Conservation (phyloP, 2,329 filamentous ascomycete genomes). For the Trichoderma sp. region DNA sequence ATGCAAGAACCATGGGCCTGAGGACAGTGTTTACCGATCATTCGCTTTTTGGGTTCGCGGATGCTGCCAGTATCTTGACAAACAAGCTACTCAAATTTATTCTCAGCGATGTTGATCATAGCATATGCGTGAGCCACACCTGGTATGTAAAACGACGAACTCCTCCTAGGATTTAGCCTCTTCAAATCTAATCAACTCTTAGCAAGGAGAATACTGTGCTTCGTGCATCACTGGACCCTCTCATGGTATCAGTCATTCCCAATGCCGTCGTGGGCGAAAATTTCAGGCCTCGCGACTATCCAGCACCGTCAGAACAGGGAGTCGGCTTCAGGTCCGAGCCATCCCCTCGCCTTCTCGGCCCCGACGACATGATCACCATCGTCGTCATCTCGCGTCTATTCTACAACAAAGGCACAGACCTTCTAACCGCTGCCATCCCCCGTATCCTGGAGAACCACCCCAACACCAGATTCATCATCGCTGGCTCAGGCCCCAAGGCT, state of each 20-base stretch:
- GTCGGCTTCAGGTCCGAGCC: constrained; percentile 44
- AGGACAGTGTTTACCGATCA: constrained; percentile 97
- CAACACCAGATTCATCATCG: constrained; percentile 96
- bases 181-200: background rate
- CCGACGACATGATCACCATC: constrained; percentile 88
- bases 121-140: constrained; percentile 97
- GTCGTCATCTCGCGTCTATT: constrained; percentile 97
- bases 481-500: constrained; percentile 91
- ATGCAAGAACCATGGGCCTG: constrained; percentile 93
- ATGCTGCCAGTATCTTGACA: constrained; percentile 91
- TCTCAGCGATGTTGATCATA: constrained; percentile 94
- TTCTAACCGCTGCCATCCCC: constrained; percentile 94
- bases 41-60: constrained; percentile 95
- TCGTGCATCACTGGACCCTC: constrained; percentile 86
- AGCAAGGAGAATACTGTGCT: constrained; percentile 99
- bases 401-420: constrained; percentile 97
- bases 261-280: constrained; percentile 97
- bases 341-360: constrained; percentile 69
- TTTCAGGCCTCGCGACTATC: constrained; percentile 67
- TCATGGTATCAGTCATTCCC: constrained; percentile 97
- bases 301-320: constrained; percentile 36
- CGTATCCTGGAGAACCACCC: constrained; percentile 86
- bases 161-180: background rate
- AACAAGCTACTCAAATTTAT: constrained; percentile 98
- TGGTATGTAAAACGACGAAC: constrained; percentile 59